Conservation (phyloP, 768 basidiomycete species). For the Termitomyces sp. region DNA sequence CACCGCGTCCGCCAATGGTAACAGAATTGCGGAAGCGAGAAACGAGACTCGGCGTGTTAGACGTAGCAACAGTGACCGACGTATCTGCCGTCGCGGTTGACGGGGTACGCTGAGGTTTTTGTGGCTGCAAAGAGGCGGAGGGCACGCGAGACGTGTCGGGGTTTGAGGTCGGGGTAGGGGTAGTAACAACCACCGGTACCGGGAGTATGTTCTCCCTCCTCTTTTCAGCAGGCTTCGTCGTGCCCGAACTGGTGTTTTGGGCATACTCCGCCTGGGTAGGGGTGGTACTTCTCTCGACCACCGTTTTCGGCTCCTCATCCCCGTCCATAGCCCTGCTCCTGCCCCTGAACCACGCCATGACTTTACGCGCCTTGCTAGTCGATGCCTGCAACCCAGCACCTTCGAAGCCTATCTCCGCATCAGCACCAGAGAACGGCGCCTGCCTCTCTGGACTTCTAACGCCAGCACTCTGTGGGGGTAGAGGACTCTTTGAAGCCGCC, state of each 20-base stretch:
- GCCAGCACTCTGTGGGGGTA: slow-evolving; percentile 14
- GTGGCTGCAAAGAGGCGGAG: slow-evolving; percentile 23
- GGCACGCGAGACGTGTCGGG: slow-evolving; percentile 24
- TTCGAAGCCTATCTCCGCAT: slow-evolving; percentile 31
- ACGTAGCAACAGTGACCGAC: slow-evolving; percentile 27
- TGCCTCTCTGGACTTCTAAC: slow-evolving; percentile 7
- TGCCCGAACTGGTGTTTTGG: not conserved
- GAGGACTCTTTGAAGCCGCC: slow-evolving; percentile 4
- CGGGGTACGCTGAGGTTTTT: slow-evolving; percentile 38
- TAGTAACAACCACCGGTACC: slow-evolving; percentile 41
- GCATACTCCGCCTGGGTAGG: slow-evolving; percentile 30
- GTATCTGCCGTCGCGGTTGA: slow-evolving; percentile 41
- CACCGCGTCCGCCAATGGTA: slow-evolving; percentile 36
- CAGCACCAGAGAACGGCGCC: slow-evolving; percentile 17
- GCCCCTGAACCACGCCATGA: slow-evolving; percentile 98
- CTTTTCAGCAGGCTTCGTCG: slow-evolving; percentile 2
- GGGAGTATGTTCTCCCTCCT: slow-evolving; percentile 23
- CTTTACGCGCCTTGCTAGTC: slow-evolving; percentile 87
- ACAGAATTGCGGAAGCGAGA: slow-evolving; percentile 50
- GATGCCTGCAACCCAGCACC: slow-evolving; percentile 57
- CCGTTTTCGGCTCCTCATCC: slow-evolving; percentile 14
- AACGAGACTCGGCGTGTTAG: slow-evolving; percentile 40
- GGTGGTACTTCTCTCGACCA: slow-evolving; percentile 23
- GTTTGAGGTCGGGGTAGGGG: slow-evolving; percentile 25
- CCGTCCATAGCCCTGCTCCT: slow-evolving; percentile 48